Percentiles rank a stretch among this genome's conserved stretches.
These are phyloP conservation scores for Sabuloglossum arenarium DNA, from an alignment of 495 filamentous ascomycete species.

Conservation along the genomic window DNA sequence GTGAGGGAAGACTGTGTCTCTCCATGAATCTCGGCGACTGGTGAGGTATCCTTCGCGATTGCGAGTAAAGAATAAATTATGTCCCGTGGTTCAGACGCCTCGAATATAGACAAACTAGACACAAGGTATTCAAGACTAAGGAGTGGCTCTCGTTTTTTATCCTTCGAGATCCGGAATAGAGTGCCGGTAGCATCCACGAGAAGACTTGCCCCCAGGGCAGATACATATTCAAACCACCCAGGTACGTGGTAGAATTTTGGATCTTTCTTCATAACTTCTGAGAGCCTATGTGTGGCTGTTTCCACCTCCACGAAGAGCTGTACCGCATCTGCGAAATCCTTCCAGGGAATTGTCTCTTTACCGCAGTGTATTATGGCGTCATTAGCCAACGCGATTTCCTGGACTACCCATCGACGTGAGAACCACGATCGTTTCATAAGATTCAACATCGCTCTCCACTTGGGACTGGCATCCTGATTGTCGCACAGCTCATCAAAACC, in stretches of 20 bases:
- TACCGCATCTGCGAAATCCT: constrained; percentile 6
- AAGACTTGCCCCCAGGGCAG: constrained; percentile 6
- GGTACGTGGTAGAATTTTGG: constrained; percentile 2
- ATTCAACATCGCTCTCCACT: neutral
- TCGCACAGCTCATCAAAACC: too few relatives aligned
- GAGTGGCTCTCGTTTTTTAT: neutral
- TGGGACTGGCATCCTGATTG: too few relatives aligned
- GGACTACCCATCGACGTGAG: neutral
- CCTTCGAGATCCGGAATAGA: constrained; percentile 7
- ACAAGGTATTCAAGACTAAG: constrained; percentile 4
- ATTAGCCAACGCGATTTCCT: neutral
- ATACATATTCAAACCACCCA: constrained; percentile 8
- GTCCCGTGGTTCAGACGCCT: neutral
- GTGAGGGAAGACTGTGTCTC: too few relatives aligned
- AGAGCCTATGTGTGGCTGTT: neutral
- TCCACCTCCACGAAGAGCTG: neutral
- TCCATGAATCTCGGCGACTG: too few relatives aligned
- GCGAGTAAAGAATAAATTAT: neutral
- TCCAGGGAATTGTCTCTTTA: neutral
- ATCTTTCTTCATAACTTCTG: neutral
- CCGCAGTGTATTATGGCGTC: neutral
- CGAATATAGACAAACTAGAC: neutral
- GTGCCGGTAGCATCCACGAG: constrained; percentile 12
- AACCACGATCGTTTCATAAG: neutral
- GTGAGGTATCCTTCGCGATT: neutral